Base-by-base conservation (phyloP, 768 basidiomycete species). In the Podaxis sp. region DNA sequence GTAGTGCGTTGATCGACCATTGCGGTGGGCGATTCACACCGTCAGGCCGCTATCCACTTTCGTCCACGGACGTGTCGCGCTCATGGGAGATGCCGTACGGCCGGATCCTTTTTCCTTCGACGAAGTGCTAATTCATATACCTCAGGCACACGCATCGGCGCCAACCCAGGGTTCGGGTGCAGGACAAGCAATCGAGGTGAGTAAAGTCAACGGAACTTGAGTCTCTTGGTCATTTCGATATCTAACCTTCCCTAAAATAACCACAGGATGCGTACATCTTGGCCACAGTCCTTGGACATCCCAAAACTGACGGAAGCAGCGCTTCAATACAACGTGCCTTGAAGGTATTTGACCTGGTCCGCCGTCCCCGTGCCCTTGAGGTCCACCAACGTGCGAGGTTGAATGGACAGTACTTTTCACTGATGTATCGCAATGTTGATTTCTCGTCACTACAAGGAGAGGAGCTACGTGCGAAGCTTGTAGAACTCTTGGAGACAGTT, bases 11-110 rank as follows among this genome's bases (percentile, higher is more conserved):
- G 80, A 84, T 3, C 77, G 74, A 52, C 78, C 84, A 1, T 72
- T 79, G 24, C 74, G 83, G 40, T 91, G 90, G 90, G 87, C 86
- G 0, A 80, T 92, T 33, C 85, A 89, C 68, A 81, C 77, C 3
- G 74, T 85, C 2, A 78, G 76, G 57, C 82, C 86, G 5, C 71
- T 91, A 22, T 75, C 75, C 0, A 76, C 84, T 7, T 84, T 80
- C 58, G 79, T 81, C 2, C 77, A 77, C n/a, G 85, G 83, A 17
- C 73, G 80, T 9, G 86, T 77, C 19, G 79, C 74, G 5, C 70
- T 84, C 57, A 64, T 84, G 48, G 83, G 83, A 13, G 83, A 84
- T 71, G 84, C 82, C 3, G 88, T 74, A 77, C 75, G 68, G 66
- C 36, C 13, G 61, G 24, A 57, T 49, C 11, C 55, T 46, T 44